These are phyloP conservation scores for Geotrichum histeridarum DNA, from an alignment of 1,139 yeast genomes.

Conservation along the genomic window DNA sequence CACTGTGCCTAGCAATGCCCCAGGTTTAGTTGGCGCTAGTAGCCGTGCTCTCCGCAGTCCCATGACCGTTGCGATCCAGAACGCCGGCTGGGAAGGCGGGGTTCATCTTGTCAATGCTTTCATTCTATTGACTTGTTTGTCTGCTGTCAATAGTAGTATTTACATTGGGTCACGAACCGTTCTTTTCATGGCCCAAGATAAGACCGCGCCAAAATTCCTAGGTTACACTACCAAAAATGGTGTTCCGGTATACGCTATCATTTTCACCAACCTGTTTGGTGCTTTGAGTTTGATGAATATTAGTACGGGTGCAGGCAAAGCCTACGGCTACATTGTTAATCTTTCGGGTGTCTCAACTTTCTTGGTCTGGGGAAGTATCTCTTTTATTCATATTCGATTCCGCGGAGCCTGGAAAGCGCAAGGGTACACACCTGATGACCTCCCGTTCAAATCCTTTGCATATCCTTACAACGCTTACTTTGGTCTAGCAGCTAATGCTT, in stretches of 20 bases:
- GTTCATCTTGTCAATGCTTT: slow-evolving; percentile 74
- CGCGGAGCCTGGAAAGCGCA: slow-evolving; percentile 48
- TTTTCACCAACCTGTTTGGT: slow-evolving; percentile 42
- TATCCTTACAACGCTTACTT: slow-evolving; percentile 52
- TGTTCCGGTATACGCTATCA: slow-evolving; percentile 53
- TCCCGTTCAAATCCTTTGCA: slow-evolving; percentile 51
- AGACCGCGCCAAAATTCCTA: slow-evolving; percentile 57
- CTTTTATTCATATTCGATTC: slow-evolving; percentile 49
- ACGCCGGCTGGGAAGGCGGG: slow-evolving; percentile 63
- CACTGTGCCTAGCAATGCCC: slow-evolving; percentile 73
- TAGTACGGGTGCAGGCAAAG: slow-evolving; percentile 58
- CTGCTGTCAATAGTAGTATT: slow-evolving; percentile 72
- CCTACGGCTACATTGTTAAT: slow-evolving; percentile 79
- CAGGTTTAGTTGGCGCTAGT: slow-evolving; percentile 37
- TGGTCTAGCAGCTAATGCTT: slow-evolving; percentile 48
- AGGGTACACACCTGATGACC: slow-evolving; percentile 45
- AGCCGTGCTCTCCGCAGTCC: slow-evolving; percentile 59
- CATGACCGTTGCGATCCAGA: slow-evolving; percentile 65
- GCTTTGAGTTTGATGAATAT: slow-evolving; percentile 61
- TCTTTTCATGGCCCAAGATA: slow-evolving; percentile 54
- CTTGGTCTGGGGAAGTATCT: slow-evolving; percentile 49
- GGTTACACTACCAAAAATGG: slow-evolving; percentile 55
- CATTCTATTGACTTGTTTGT: slow-evolving; percentile 60
- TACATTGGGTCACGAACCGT: slow-evolving; percentile 59
- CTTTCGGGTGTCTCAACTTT: slow-evolving; percentile 60